Base-by-base conservation (phyloP, 257 asterid genomes). In the Asclepias syriaca region DNA sequence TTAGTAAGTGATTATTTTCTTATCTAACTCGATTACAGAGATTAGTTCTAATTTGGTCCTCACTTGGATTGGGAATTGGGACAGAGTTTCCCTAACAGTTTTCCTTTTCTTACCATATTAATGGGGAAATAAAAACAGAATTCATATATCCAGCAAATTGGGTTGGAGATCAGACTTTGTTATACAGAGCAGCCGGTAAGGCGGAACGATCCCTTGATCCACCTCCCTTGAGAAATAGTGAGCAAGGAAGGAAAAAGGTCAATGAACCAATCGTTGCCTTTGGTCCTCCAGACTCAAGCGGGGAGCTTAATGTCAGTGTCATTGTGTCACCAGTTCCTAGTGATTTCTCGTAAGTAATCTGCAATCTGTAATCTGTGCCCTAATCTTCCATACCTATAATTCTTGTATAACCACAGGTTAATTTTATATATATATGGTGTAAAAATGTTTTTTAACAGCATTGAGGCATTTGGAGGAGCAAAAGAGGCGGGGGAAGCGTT, bases 281-380 rank as follows among this genome's bases (percentile, higher is more conserved):
- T 75, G 98, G 98, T 27, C 98, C 96, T 8, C 96, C 98, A 4
- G 96, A 92, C n/a, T 93, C 98, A 14, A 88, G 79, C 14, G 97
- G 97, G 21, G 98, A 93, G 89, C 91, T 93, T 77, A 93, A 93
- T 53, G 95, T 91, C 51, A 93, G 97, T 21, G 98, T 93, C 12
- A 88, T 93, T 59, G 98, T 89, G 69, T 84, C 96, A 39, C 74
- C 84, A 8, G 96, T 93, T 75, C 83, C 96, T 8, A 8, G 75
- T 63, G 91, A 89, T 80, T 91, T 93, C 87, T 79, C 91, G 98
- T 89, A 84, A 85, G 96, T 75, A 40, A 29, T 63, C 51, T 37
- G 3, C 5, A 34, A 34, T 34, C 39, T 34, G 39, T 3, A 29
- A 29, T 29, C 3, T 29, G 34, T 34, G 39, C 39, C 39, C 5